Percentiles rank a stretch among this genome's conserved stretches.
Conservation (phyloP, 768 basidiomycete genomes). For the Russula dissimulans region DNA sequence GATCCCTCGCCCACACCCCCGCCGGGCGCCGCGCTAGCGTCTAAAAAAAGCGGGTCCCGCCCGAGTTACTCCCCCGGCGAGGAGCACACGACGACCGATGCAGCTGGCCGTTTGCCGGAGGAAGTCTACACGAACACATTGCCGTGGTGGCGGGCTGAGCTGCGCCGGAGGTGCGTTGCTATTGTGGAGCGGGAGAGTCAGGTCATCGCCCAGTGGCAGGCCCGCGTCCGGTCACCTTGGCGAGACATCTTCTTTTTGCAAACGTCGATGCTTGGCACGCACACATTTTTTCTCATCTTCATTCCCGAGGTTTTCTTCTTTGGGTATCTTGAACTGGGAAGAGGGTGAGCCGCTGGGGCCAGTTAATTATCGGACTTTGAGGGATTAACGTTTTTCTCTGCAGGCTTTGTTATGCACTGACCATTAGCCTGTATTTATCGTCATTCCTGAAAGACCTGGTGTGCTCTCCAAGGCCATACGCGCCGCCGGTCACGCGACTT, state of each 20-base stretch:
- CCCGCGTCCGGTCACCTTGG: slow-evolving; percentile 49
- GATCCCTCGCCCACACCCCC: not conserved
- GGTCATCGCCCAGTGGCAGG: slow-evolving; percentile 60
- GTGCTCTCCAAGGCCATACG: slow-evolving; percentile 83
- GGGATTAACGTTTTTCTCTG: slow-evolving; percentile 10
- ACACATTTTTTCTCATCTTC: slow-evolving; percentile 89
- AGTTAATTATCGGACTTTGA: not conserved
- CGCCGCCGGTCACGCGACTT: slow-evolving; percentile 84
- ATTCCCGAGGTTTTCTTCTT: slow-evolving; percentile 87
- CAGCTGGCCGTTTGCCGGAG: slow-evolving; percentile 25
- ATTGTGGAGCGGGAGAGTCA: slow-evolving; percentile 50
- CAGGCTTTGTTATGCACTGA: slow-evolving; percentile 62
- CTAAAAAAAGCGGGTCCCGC: not conserved
- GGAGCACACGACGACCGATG: slow-evolving; percentile 1
- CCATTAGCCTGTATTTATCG: slow-evolving; percentile 76
- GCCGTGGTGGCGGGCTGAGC: slow-evolving; percentile 53
- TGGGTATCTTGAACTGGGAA: slow-evolving; percentile 59
- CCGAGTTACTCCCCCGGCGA: not conserved
- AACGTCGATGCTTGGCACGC: slow-evolving; percentile 70
- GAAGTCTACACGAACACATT: slow-evolving; percentile 60
- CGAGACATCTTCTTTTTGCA: slow-evolving; percentile 80
- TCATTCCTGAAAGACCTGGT: slow-evolving; percentile 85
- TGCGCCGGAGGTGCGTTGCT: slow-evolving; percentile 46
- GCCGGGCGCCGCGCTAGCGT: not conserved
- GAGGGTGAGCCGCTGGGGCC: slow-evolving; percentile 44